Conservation (phyloP, 371 early-diverging fungal genomes). For the Mucor racemosus region DNA sequence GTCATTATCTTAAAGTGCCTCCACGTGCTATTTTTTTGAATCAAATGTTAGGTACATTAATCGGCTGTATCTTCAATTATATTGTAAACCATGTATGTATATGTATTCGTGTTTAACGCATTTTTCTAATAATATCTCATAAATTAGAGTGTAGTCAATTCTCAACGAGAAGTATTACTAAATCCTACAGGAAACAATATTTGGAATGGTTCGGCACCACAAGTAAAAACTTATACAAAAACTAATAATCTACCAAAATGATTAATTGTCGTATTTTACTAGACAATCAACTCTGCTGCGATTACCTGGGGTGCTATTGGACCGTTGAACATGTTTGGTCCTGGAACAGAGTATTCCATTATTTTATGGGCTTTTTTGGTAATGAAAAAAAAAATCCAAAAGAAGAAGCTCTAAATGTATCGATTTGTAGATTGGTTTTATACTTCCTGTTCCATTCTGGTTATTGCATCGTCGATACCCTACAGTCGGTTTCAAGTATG, state of each 20-base stretch:
- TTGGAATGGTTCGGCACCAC: constrained; percentile 58
- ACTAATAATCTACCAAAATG: too few relatives aligned
- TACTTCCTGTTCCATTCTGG: constrained; percentile 42
- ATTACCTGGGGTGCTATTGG: constrained; percentile 80
- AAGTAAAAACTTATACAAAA: neutral
- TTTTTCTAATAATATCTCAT: neutral
- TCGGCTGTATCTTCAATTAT: constrained; percentile 62
- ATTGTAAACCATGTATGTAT: constrained; percentile 43
- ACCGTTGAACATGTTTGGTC: constrained; percentile 71
- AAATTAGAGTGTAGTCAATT: constrained; percentile 41
- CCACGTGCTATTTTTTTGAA: constrained; percentile 64
- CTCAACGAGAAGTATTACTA: constrained; percentile 46
- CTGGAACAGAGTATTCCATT: constrained; percentile 63
- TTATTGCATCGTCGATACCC: constrained; percentile 42
- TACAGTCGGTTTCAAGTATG: constrained; percentile 34
- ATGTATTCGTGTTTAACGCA: neutral
- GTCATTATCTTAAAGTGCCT: constrained; percentile 80
- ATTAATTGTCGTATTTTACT: neutral
- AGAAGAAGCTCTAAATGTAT: neutral
- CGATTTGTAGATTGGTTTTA: constrained; percentile 26
- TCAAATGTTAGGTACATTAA: constrained; percentile 67
- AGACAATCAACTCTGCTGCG: constrained; percentile 62
- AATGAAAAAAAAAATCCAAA: neutral
- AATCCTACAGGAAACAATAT: constrained; percentile 50
- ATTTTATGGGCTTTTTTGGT: constrained; percentile 54